Evolutionary conservation across 805 yeast species (phyloP), one percentile per base, ranked within the genome.

Genomic region (Candida awuae): DNA sequence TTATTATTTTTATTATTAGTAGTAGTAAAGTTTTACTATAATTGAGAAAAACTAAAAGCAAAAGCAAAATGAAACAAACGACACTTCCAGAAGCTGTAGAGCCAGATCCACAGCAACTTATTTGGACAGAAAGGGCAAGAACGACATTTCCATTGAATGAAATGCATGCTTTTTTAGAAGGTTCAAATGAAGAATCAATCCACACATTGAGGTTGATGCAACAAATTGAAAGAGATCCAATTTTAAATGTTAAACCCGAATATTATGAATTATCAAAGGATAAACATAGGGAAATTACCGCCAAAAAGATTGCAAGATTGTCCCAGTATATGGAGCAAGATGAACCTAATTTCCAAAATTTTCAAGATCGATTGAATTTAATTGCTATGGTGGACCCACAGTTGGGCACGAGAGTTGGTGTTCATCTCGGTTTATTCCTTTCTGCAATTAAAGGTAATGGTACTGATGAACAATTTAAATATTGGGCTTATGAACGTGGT

Each of bases 381-480:
- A 59, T 80, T 22, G 76, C 77, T 14, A 66, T 79, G 32, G 70
- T 79, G 45, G 97, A 90, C 59, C 94, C 95, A 14, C 80, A 79
- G 49, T 65, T 83, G 32, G 75, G 77, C 37, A 87, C 95, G 23
- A 74, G 97, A 52, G 61, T 84, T 36, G 95, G 95, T 30, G 87
- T 88, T 40, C 94, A 88, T 65, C 68, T 81, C 48, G 96, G 95
- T 4, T 69, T 88, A 42, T 90, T 90, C 57, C 70, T 85, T 38
- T 73, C 77, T 42, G 84, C 95, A 41, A 65, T 88, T 41, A 75
- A 80, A 50, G 95, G 96, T 45, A 82, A 84, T 51, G 97, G 96
- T 48, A 81, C 97, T 8, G 71, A 75, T 25, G 84, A 77, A 41
- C 97, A 88, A 67, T 72, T 80, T 51, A 66, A 76, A 31, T 90